These are phyloP conservation scores for Salvia sclarea DNA, from an alignment of 305 asterid species.

Conservation along the genomic window DNA sequence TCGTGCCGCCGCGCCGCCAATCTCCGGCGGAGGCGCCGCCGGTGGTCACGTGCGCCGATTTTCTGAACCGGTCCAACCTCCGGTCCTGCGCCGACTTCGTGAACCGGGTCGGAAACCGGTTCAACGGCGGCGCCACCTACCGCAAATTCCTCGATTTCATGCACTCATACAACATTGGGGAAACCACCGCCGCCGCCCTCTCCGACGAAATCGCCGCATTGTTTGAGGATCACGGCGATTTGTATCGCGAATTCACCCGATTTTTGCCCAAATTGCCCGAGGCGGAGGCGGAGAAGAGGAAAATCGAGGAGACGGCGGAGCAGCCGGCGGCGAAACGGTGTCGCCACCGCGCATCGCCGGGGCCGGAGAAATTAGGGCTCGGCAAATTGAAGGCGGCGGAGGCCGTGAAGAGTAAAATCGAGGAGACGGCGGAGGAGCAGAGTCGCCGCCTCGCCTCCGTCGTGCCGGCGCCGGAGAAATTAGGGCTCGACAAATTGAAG, in stretches of 20 bases:
- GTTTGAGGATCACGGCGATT: neutral
- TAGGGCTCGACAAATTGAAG: neutral
- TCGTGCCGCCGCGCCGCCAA: neutral
- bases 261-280: neutral
- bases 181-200: neutral
- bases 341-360: no score
- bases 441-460: no score
- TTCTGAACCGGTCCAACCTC: slow-evolving; percentile 6
- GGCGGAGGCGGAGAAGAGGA: neutral
- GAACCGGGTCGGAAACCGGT: neutral
- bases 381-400: neutral
- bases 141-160: neutral
- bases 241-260: neutral
- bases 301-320: no score
- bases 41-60: neutral
- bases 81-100: slow-evolving; percentile 5
- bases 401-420: neutral
- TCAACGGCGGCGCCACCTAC: neutral
- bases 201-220: neutral
- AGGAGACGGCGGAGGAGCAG: neutral
- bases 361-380: no score
- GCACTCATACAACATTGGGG: neutral
- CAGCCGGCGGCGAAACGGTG: no score
- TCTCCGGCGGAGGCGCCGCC: neutral
- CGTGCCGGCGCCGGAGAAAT: neutral